Evolutionary conservation across 768 basidiomycete species (phyloP).

Genomic region (Erythrobasidium yunnanense): DNA sequence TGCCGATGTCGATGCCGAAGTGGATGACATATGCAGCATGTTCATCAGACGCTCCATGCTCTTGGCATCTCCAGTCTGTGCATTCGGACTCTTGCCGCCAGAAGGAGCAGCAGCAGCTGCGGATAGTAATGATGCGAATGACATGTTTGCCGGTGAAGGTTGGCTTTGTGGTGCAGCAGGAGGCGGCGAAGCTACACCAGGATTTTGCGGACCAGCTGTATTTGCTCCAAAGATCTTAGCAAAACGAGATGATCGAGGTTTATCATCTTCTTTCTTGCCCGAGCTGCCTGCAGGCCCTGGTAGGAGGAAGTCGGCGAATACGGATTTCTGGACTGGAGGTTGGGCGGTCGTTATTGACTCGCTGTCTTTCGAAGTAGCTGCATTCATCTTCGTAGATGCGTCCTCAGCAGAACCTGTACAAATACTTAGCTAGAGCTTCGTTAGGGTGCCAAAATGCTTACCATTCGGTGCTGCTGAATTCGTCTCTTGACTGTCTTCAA

Average conservation of each 20-base stretch:
- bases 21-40: constrained; percentile 30
- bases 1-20: not conserved
- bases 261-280: not conserved
- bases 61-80: not conserved
- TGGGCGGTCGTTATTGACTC: not conserved
- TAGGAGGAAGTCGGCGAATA: constrained; percentile 20
- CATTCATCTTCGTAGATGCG: not conserved
- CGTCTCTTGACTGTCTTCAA: not conserved
- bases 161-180: too few relatives aligned
- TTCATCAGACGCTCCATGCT: constrained; percentile 28
- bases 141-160: not conserved
- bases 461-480: too few relatives aligned
- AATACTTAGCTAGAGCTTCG: too few relatives aligned
- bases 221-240: constrained; percentile 6
- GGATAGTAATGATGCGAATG: not conserved
- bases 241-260: constrained; percentile 15
- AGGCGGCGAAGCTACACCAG: not conserved
- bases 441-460: not conserved
- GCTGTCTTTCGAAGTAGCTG: not conserved
- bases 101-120: not conserved
- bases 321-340: constrained; percentile 2
- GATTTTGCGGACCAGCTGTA: not conserved
- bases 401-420: too few relatives aligned
- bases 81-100: not conserved
- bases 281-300: not conserved